Conservation (phyloP, 352 stramenopile species). For the Aphanomyces invadans region DNA sequence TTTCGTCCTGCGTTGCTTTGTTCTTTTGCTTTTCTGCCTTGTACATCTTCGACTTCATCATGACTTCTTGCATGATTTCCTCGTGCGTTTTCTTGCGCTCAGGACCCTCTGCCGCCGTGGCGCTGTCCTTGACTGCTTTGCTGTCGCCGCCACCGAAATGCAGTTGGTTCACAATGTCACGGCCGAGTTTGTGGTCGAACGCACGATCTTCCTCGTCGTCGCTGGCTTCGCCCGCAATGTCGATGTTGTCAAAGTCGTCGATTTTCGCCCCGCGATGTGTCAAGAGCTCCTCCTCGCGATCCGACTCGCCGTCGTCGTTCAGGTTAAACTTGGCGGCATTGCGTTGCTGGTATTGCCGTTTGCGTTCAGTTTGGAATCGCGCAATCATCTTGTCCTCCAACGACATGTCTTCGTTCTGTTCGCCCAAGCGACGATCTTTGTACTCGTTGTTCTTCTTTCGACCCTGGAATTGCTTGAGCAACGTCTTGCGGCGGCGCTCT, state of each 20-base stretch:
- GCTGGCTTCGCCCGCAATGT: conserved; percentile 34
- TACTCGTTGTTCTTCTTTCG: conserved; percentile 88
- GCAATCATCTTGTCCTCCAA: conserved; percentile 91
- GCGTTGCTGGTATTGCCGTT: conserved; percentile 61
- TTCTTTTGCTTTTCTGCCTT: conserved; percentile 83
- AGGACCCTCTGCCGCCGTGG: conserved; percentile 5
- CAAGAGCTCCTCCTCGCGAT: conserved; percentile 59
- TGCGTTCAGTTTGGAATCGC: conserved; percentile 83
- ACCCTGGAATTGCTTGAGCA: conserved; percentile 68
- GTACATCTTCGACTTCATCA: conserved; percentile 87
- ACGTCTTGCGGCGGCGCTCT: conserved; percentile 74
- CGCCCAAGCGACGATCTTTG: conserved; percentile 75
- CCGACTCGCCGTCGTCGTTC: conserved; percentile 70
- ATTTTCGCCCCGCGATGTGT: conserved; percentile 71
- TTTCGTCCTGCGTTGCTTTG: conserved; percentile 75
- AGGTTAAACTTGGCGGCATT: conserved; percentile 65
- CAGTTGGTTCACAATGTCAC: conserved; percentile 74
- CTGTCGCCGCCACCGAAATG: conserved; percentile 72
- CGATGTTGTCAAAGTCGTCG: conserved; percentile 64
- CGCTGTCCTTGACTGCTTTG: not conserved
- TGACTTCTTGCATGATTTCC: conserved; percentile 87
- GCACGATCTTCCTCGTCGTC: conserved; percentile 68
- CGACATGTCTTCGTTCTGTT: conserved; percentile 75
- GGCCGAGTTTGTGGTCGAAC: conserved; percentile 53
- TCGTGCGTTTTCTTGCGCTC: conserved; percentile 75